Conservation (phyloP, 805 yeast species). For the Sugiyamaella boreocaroliniensis region DNA sequence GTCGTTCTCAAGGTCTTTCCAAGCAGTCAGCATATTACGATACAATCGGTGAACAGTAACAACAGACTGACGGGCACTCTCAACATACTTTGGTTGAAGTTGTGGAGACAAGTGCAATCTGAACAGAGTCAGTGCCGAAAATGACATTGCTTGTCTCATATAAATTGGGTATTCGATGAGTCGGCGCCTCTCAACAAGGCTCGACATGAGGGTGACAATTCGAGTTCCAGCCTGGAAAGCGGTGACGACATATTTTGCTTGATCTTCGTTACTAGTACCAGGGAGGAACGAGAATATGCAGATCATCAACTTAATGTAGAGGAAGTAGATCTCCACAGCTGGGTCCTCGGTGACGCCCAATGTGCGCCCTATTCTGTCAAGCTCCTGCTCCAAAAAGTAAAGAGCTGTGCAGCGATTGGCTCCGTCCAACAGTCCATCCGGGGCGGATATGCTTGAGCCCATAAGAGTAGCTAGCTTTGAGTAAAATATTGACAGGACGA, state of each 20-base stretch:
- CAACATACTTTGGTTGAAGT: constrained; percentile 62
- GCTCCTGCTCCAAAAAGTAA: constrained; percentile 69
- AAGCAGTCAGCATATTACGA: constrained; percentile 81
- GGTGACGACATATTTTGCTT: constrained; percentile 71
- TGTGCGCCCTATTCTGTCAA: constrained; percentile 62
- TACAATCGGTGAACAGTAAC: constrained; percentile 86
- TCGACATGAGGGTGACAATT: constrained; percentile 69
- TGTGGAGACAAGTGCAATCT: constrained; percentile 74
- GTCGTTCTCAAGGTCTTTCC: constrained; percentile 88
- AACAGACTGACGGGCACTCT: constrained; percentile 85
- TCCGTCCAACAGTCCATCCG: constrained; percentile 86
- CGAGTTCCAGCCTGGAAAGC: constrained; percentile 79
- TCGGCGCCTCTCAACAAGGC: constrained; percentile 57
- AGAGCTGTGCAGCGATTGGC: constrained; percentile 73
- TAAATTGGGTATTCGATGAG: constrained; percentile 81
- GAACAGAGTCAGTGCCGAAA: constrained; percentile 67
- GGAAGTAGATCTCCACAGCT: constrained; percentile 66
- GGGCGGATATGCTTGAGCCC: constrained; percentile 79
- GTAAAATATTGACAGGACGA: constrained; percentile 73
- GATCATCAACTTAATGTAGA: constrained; percentile 72
- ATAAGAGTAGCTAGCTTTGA: constrained; percentile 74
- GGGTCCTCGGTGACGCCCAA: constrained; percentile 53
- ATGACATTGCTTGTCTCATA: constrained; percentile 78
- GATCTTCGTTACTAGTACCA: constrained; percentile 73
- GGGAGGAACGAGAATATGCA: constrained; percentile 86